Base-by-base conservation (phyloP, 768 basidiomycete genomes). In the Termitomyces bulborhizus region DNA sequence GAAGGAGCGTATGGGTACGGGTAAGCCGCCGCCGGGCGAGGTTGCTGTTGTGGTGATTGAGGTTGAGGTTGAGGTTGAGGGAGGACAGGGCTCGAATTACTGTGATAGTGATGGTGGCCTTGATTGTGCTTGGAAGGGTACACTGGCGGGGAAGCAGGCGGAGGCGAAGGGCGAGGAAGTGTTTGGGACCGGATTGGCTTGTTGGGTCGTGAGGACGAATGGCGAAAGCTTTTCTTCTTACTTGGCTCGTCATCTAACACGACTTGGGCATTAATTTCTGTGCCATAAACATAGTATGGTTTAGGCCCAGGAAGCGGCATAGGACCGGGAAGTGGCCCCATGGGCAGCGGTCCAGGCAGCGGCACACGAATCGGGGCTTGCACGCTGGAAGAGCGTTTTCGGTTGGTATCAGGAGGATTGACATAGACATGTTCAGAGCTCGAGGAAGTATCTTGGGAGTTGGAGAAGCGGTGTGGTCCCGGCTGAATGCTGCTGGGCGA, bases 371-470 rank as follows among this genome's bases (percentile, higher is more conserved):
- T 48, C 6, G 53, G 44, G 39, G 46, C 37, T 39, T 54, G 53
- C 46, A 42, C 31, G 21, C 53, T 54, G 11, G 43, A 43, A 43
- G 52, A 37, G 13, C 43, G 41, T 36, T 56, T 52, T 36, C 49
- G 51, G 15, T 26, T 29, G 15, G 50, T 8, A n/a, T 34, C 18
- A 26, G 29, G n/a, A 40, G 26, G n/a, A 2, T 26, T 21, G 7
- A 43, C 31, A 24, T 16, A 34, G 4, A 43, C 51, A 4, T 32
- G n/a, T 34, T 54, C 45, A 15, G 54, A 55, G 1, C 41, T 29
- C 6, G 54, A 55, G 0, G 54, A 49, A 1, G 54, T 55, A 6
- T 50, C 34, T 21, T 60, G 57, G 15, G 47, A 53, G n/a, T 47
- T 56, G 5, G 44, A 51, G 21, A 54, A 43, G 34, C 46, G 49